These are phyloP conservation scores for Crithidia brevicula DNA, from an alignment of 208 protist genomes.

Conservation along the genomic window DNA sequence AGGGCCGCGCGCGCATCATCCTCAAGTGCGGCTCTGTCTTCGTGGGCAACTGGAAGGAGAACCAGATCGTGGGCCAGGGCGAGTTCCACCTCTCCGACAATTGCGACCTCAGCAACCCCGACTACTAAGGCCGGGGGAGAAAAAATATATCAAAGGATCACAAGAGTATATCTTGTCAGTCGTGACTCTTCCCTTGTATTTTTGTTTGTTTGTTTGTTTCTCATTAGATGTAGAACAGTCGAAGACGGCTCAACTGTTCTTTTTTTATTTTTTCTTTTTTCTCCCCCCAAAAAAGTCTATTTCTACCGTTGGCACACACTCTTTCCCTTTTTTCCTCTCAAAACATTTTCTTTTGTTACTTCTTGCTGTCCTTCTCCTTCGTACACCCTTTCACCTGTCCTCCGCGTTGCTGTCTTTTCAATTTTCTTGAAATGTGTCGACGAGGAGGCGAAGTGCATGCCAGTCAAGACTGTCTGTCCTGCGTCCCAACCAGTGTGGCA, in stretches of 20 bases:
- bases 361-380: background rate
- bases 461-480: no score
- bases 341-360: background rate
- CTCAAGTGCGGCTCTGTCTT: conserved; percentile 91
- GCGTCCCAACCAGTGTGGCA: no score
- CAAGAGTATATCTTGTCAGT: no score
- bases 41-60: conserved; percentile 90
- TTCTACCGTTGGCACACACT: background rate
- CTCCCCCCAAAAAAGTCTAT: background rate
- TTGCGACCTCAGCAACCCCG: conserved; percentile 91
- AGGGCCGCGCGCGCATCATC: conserved; percentile 88
- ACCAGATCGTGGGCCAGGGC: conserved; percentile 85
- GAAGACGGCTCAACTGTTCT: background rate
- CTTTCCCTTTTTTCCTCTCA: background rate
- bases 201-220: conserved; percentile 8
- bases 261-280: conserved; percentile 3
- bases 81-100: conserved; percentile 88
- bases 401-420: background rate
- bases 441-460: background rate
- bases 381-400: background rate
- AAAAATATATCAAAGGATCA: no score
- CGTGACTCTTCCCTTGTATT: no score
- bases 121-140: conserved; percentile 67
- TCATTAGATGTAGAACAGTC: conserved; percentile 22
- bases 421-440: background rate